Evolutionary conservation across 768 basidiomycete genomes (phyloP), one percentile per base, ranked within the genome.

Genomic region (Lyophyllum semitale): DNA sequence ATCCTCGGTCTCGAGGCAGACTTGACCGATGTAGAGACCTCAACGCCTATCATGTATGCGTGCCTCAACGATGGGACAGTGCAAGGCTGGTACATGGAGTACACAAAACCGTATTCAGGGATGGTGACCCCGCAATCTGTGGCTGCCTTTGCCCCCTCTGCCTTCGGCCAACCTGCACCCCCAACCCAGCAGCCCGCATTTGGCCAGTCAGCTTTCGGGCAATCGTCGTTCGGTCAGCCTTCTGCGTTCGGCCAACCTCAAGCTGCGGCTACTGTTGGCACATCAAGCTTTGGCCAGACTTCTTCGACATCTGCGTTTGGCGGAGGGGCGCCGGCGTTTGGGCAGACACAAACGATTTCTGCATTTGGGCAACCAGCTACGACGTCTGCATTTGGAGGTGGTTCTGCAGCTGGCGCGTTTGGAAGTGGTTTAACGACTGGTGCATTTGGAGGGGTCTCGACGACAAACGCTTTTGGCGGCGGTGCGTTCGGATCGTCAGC

Each of bases 61-160:
- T 92, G 89, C 68, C 77, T 89, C 11, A 90, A 85, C 51, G 91
- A 93, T 63, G 91, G 91, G 18, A 89, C 89, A 0, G 51, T 93
- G 22, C 80, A 84, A 45, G 91, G 77, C 3, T 93, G 91, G 89
- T 76, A 84, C 65, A 64, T 88, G 20, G 80, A 89, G 33, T 83
- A 87, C 63, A 72, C 75, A 8, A 79, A 78, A 38, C 72, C 79
- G 8, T 92, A 91, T 63, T 71, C 76, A 38, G 83, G 83, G 26
- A 83, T 91, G 78, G 64, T 77, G 6, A 59, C 54, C n/a, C 51
- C 60, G 11, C 41, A 55, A 2, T 54, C 66, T 30, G 33, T 56
- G 2, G 54, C 55, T 3, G 37, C 59, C 17, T 23, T 57, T 53
- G 42, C 56, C 1, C 25, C 50, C n/a, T 20, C 54, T 41, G n/a